Evolutionary conservation across 78 protist genomes (phyloP).

Genomic region (Emiliania huxleyi): DNA sequence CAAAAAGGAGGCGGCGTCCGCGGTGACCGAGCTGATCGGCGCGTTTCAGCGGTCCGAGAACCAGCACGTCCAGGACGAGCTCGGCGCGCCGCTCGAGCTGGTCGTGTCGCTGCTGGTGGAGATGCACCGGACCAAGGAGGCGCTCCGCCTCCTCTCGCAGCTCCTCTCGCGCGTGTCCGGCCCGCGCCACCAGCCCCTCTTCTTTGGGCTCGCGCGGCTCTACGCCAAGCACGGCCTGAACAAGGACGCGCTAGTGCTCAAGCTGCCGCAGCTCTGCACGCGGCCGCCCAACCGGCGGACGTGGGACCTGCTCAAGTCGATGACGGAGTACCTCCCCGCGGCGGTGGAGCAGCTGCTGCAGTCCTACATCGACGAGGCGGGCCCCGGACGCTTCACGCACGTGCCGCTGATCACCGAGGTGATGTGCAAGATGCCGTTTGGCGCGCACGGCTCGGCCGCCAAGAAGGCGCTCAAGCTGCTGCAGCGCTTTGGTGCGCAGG

Average conservation of each 20-base stretch:
- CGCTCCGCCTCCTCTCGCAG: neutral
- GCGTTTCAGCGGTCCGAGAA: neutral
- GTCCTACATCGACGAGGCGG: neutral
- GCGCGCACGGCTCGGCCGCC: neutral
- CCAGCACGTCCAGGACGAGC: neutral
- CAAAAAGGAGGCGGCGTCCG: neutral
- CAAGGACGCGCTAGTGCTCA: neutral
- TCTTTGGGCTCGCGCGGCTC: neutral
- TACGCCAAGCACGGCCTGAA: constrained; percentile 1
- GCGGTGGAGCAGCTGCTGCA: neutral
- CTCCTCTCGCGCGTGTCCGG: neutral
- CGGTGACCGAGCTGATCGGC: neutral
- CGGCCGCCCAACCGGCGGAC: neutral
- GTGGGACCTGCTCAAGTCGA: neutral
- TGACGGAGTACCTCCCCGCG: neutral
- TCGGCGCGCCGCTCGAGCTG: neutral
- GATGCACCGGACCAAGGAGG: neutral
- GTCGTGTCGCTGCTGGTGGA: neutral
- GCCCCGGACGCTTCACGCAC: neutral
- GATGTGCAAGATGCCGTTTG: neutral
- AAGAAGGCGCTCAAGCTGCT: neutral
- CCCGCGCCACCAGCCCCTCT: neutral
- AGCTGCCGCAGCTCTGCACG: neutral
- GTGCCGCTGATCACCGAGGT: neutral
- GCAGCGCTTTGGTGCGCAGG: neutral